Evolutionary conservation across 257 asterid species (phyloP).

Genomic region (Orobanche coerulescens): DNA sequence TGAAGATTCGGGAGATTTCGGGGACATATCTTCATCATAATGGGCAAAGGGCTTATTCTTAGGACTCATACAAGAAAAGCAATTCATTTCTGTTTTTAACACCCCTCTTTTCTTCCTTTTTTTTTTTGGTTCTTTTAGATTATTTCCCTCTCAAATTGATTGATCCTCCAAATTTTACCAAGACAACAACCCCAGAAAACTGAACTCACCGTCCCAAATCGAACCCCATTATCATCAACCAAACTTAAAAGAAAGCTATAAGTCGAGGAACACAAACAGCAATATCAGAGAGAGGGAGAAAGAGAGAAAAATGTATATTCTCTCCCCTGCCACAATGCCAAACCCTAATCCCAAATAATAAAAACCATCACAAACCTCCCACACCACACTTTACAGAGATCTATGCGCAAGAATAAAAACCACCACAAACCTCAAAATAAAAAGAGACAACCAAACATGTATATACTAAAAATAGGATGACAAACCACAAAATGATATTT

Average conservation of each 20-base stretch:
- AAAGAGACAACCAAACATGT: constrained; percentile 16
- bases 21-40: constrained; percentile 32
- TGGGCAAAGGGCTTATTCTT: constrained; percentile 27
- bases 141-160: background rate
- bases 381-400: constrained; percentile 21
- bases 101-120: background rate
- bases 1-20: constrained; percentile 30
- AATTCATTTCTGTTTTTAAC: constrained; percentile 32
- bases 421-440: constrained; percentile 22
- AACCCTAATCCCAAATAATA: constrained; percentile 23
- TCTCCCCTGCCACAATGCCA: constrained; percentile 27
- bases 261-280: background rate
- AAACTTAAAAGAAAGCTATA: background rate
- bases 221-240: constrained; percentile 20
- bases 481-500: background rate
- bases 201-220: constrained; percentile 19
- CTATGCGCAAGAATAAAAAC: constrained; percentile 7
- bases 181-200: constrained; percentile 16
- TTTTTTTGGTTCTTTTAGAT: background rate
- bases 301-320: constrained; percentile 14
- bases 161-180: constrained; percentile 13
- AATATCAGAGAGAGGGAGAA: constrained; percentile 32
- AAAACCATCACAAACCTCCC: background rate
- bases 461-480: constrained; percentile 17
- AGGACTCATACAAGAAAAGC: constrained; percentile 48